phyloP scores from a whole-genome alignment of 2,329 filamentous ascomycete genomes.

The Venturia oleaginea region DNA sequence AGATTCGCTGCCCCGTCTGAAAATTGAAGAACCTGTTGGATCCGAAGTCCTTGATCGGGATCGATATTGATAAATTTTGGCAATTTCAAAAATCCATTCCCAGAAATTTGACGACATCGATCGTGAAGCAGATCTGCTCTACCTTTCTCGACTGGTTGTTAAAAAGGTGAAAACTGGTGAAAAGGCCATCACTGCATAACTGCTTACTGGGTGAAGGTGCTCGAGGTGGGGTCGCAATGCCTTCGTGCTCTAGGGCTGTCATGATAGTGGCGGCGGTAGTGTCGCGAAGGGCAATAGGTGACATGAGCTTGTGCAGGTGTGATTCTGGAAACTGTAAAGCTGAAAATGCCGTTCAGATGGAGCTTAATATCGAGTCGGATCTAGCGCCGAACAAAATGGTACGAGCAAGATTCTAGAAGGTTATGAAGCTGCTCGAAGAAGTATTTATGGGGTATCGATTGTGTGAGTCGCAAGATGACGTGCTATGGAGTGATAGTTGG shows the following conservation, averaged over 20 bases:
- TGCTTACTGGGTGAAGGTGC: slow-evolving; percentile 52
- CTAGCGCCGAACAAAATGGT: not conserved
- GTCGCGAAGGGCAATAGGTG: not conserved
- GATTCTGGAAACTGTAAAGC: not conserved
- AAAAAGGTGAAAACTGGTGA: not conserved
- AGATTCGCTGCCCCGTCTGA: not conserved
- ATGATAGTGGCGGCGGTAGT: slow-evolving; percentile 18
- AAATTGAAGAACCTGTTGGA: not conserved
- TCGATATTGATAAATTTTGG: not conserved
- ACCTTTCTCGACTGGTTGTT: not conserved
- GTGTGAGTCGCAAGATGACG: not conserved
- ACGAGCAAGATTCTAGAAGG: not conserved
- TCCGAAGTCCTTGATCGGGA: not conserved
- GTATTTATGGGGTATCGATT: not conserved
- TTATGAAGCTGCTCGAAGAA: not conserved
- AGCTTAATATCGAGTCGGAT: not conserved
- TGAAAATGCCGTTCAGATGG: not conserved
- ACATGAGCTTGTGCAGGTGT: not conserved
- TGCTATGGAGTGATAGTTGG: not conserved
- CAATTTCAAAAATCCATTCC: not conserved
- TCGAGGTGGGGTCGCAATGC: slow-evolving; percentile 64
- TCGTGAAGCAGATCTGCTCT: not conserved
- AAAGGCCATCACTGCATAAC: too few species aligned
- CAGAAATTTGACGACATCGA: not conserved
- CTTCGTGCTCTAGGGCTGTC: slow-evolving; percentile 36